Conservation (phyloP, 2,329 filamentous ascomycete genomes). For the Lachnellula subtilissima region DNA sequence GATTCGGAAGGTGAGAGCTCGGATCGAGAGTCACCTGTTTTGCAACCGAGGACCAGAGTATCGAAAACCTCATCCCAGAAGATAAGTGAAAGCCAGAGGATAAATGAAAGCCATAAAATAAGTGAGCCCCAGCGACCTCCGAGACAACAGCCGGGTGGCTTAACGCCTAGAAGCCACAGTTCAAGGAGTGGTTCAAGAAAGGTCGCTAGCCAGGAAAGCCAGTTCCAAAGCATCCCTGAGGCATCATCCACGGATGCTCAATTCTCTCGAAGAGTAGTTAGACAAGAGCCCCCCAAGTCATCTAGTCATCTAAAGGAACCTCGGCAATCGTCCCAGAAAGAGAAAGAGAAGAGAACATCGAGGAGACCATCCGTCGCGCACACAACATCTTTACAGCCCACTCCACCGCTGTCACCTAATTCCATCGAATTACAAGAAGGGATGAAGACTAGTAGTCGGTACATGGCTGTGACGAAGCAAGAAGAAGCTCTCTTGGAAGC, state of each 20-base stretch:
- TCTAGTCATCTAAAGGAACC: not conserved
- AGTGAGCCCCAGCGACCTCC: slow-evolving; percentile 1
- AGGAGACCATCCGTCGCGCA: slow-evolving; percentile 13
- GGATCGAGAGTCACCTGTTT: slow-evolving; percentile 13
- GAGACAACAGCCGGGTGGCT: slow-evolving; percentile 5
- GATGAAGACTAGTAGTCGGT: slow-evolving; percentile 20
- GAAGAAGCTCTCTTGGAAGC: slow-evolving; percentile 48
- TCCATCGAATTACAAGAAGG: slow-evolving; percentile 19
- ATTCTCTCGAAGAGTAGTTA: not conserved
- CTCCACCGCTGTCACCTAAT: slow-evolving; percentile 28
- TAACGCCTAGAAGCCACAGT: slow-evolving; percentile 6
- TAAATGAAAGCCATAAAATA: not conserved
- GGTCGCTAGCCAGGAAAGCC: not conserved
- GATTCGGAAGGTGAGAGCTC: slow-evolving; percentile 27
- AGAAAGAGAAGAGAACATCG: slow-evolving; percentile 1
- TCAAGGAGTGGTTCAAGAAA: slow-evolving; percentile 5
- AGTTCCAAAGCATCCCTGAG: slow-evolving; percentile 19
- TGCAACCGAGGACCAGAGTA: slow-evolving; percentile 1
- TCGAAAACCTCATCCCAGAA: not conserved
- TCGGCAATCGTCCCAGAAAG: not conserved
- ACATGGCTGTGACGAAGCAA: slow-evolving; percentile 49
- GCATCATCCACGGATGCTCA: not conserved
- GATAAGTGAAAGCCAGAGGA: not conserved
- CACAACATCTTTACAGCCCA: slow-evolving; percentile 20
- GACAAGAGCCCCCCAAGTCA: not conserved